These are phyloP conservation scores for Neonectria hederae DNA, from an alignment of 2,329 filamentous ascomycete genomes.

Conservation along the genomic window DNA sequence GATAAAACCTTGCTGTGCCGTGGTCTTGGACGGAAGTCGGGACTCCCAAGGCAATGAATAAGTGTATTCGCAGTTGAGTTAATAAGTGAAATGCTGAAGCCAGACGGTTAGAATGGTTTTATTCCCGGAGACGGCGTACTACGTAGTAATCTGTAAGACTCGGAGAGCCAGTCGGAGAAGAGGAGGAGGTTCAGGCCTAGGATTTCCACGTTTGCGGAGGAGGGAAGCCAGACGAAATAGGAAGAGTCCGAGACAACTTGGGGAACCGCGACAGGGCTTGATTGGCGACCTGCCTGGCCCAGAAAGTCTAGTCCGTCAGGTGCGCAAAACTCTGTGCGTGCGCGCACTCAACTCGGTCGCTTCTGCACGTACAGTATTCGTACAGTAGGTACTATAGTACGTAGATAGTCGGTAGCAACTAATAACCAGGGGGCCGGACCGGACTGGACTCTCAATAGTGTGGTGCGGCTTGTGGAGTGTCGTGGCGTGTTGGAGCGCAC, in stretches of 20 bases:
- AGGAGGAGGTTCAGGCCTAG: too few species aligned
- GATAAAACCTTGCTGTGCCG: neutral
- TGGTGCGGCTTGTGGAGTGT: neutral
- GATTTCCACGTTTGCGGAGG: too few species aligned
- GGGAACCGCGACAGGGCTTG: neutral
- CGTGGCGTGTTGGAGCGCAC: neutral
- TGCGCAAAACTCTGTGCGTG: neutral
- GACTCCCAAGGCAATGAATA: neutral
- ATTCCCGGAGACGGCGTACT: neutral
- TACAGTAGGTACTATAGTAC: neutral
- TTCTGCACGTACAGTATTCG: neutral
- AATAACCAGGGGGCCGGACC: neutral
- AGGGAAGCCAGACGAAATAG: neutral
- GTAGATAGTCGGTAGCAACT: too few species aligned
- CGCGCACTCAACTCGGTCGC: neutral
- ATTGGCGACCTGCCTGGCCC: neutral
- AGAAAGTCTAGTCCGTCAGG: neutral
- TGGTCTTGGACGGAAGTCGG: neutral
- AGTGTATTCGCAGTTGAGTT: neutral
- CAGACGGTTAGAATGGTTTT: neutral
- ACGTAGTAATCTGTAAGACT: neutral
- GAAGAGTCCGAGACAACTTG: neutral
- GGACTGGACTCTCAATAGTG: neutral
- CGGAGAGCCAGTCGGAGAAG: neutral
- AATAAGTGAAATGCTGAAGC: neutral